These are phyloP conservation scores for Physcomitrium patens DNA, from an alignment of 225 moss, liverwort and hornwort genomes.

Conservation along the genomic window DNA sequence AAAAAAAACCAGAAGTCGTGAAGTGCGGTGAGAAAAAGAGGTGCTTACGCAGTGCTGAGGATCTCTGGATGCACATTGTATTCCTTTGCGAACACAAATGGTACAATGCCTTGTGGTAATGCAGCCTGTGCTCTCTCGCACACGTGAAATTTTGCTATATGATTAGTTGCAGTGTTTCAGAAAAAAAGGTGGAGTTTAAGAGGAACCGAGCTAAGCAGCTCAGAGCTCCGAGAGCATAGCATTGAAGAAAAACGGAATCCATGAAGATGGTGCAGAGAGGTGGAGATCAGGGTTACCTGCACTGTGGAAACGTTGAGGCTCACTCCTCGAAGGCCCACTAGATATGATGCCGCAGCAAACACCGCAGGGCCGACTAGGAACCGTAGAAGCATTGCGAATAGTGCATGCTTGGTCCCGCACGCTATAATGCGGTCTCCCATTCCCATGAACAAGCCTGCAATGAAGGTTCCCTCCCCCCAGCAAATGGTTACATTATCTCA, in stretches of 20 bases:
- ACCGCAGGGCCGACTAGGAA: slow-evolving; percentile 69
- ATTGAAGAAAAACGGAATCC: not conserved
- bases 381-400: slow-evolving; percentile 61
- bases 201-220: too few species aligned
- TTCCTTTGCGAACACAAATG: slow-evolving; percentile 78
- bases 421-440: slow-evolving; percentile 66
- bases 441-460: slow-evolving; percentile 77
- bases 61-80: slow-evolving; percentile 76
- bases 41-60: slow-evolving; percentile 70
- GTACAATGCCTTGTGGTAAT: slow-evolving; percentile 78
- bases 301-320: slow-evolving; percentile 65
- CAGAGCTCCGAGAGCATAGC: not conserved
- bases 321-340: slow-evolving; percentile 58
- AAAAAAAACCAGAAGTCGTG: too few species aligned
- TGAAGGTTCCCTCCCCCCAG: not conserved
- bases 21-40: not conserved
- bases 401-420: slow-evolving; percentile 59
- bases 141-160: not conserved
- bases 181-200: not conserved
- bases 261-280: not conserved
- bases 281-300: slow-evolving; percentile 45
- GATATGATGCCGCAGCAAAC: slow-evolving; percentile 68
- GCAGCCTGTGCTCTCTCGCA: slow-evolving; percentile 61
- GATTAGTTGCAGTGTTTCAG: not conserved
- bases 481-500: too few species aligned